Conservation (phyloP, 129 eudicot genomes). For the Oenanthe sinensis region DNA sequence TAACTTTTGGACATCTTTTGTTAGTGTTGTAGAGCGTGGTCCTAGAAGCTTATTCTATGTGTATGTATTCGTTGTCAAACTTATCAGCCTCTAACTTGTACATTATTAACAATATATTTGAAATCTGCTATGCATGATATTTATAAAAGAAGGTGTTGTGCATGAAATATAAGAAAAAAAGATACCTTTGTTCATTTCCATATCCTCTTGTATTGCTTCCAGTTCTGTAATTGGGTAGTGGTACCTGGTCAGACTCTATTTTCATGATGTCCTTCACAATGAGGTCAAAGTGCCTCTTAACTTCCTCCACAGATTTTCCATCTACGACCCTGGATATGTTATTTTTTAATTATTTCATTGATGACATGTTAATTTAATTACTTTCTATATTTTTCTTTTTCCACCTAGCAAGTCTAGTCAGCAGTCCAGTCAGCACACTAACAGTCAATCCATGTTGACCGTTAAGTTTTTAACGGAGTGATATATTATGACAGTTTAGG, state of each 20-base stretch:
- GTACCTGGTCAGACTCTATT: slow-evolving; percentile 70
- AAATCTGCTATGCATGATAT: not conserved
- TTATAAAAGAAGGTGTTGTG: not conserved
- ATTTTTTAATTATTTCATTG: no score
- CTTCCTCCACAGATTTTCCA: slow-evolving; percentile 76
- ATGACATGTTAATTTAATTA: no score
- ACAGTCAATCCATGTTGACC: no score
- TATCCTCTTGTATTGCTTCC: slow-evolving; percentile 40
- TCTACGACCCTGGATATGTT: slow-evolving; percentile 54
- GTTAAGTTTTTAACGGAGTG: no score
- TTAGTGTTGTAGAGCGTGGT: not conserved
- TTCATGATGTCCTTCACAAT: slow-evolving; percentile 64
- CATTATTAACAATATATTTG: not conserved
- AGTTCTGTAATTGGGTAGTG: slow-evolving; percentile 55
- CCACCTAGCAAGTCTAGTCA: no score
- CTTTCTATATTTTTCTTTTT: no score
- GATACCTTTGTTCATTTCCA: slow-evolving; percentile 55
- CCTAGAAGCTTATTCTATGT: not conserved
- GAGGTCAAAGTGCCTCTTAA: slow-evolving; percentile 57
- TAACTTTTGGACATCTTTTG: not conserved
- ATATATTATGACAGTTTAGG: no score
- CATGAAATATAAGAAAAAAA: not conserved
- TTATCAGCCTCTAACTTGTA: not conserved
- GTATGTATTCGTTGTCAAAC: not conserved
- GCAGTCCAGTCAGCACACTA: accelerated